phyloP scores from a whole-genome alignment of 768 basidiomycete species.

The Trametes cubensis region DNA sequence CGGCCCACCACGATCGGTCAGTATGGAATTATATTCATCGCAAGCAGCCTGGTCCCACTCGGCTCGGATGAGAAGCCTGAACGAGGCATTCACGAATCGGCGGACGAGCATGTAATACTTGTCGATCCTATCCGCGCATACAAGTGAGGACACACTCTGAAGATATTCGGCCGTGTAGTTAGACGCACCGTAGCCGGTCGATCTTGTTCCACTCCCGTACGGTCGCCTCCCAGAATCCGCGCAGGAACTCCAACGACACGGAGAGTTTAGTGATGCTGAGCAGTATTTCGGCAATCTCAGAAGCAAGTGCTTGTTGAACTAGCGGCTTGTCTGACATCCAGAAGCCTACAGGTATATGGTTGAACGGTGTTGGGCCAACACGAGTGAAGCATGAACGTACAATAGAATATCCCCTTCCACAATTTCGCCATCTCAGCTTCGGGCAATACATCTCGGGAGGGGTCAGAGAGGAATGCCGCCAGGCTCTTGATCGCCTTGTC shows the following conservation, averaged over 20 bases:
- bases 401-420: slow-evolving; percentile 99
- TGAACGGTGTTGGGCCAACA: background rate
- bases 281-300: slow-evolving; percentile 80
- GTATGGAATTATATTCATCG: slow-evolving; percentile 67
- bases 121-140: slow-evolving; percentile 69
- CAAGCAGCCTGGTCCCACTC: slow-evolving; percentile 66
- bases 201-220: slow-evolving; percentile 94
- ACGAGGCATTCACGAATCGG: slow-evolving; percentile 83
- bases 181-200: slow-evolving; percentile 78
- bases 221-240: slow-evolving; percentile 89
- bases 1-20: slow-evolving; percentile 73
- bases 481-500: slow-evolving; percentile 89
- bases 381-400: slow-evolving; percentile 45
- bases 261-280: slow-evolving; percentile 62
- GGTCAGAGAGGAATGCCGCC: slow-evolving; percentile 74
- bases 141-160: background rate
- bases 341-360: slow-evolving; percentile 62
- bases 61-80: slow-evolving; percentile 71
- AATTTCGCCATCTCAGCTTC: slow-evolving; percentile 85
- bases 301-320: slow-evolving; percentile 89
- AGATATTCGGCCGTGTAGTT: background rate
- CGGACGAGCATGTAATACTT: slow-evolving; percentile 97
- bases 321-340: slow-evolving; percentile 99
- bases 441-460: slow-evolving; percentile 57
- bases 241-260: slow-evolving; percentile 73